Evolutionary conservation across 2,329 filamentous ascomycete genomes (phyloP), one percentile per base, ranked within the genome.

Genomic region (Didymella pinodella): DNA sequence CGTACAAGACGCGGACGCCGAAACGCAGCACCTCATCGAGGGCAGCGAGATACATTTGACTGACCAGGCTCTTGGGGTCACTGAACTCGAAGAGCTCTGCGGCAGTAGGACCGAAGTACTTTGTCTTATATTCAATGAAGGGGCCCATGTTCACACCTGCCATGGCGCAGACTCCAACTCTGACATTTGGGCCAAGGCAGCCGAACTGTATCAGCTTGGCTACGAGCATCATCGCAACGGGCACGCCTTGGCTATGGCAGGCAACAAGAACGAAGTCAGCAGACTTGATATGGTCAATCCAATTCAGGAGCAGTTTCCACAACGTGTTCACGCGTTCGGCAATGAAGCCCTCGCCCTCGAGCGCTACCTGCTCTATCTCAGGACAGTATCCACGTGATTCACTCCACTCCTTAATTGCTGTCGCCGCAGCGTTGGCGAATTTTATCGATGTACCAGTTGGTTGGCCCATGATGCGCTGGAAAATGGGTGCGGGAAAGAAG

Each of bases 51-150:
- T 97, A 96, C 65, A 91, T 87, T 69, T 90, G 89, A 0, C 92
- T 94, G 12, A 97, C 91, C 52, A 87, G 84, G 72, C 92, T 97
- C 55, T 90, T 86, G 0, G 91, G 87, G 63, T 93, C 87, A 16
- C 89, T 90, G 79, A 99, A 98, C 52, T 98, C 93, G 82, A 97
- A 99, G 0, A 99, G 83, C 76, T 99, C 95, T 3, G 90, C 90
- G n/a, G 93, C 93, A 0, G 92, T 92, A 7, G 92, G 93, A 76
- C 93, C 95, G 45, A 98, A 86, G 69, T 97, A 90, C 58, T 92
- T 88, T 47, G 91, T 93, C 70, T 93, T 93, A 79, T 96, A 97
- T 72, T 97, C 93, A 0, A 91, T 85, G 69, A 98, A 99, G 0
- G 95, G 95, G 0, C 95, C 95, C 48, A 98, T 84, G 31, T 94